These are phyloP conservation scores for Elsinoe necatrix DNA, from an alignment of 2,329 filamentous ascomycete species.

Conservation along the genomic window DNA sequence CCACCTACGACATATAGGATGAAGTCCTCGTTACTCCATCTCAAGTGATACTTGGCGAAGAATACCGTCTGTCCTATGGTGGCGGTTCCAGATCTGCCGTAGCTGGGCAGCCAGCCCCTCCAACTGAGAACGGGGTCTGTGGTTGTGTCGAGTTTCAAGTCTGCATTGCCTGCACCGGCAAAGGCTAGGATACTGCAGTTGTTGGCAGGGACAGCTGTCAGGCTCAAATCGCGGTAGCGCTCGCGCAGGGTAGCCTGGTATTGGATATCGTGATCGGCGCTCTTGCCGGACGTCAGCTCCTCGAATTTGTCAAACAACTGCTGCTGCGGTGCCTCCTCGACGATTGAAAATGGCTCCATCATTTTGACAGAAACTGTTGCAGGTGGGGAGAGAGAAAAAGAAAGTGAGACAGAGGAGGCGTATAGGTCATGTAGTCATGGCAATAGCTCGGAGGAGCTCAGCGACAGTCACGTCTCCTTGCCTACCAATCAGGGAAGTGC, in stretches of 20 bases:
- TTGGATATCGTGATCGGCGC: constrained; percentile 34
- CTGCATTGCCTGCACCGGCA: constrained; percentile 35
- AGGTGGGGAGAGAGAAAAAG: background rate
- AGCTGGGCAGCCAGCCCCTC: constrained; percentile 30
- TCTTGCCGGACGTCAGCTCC: constrained; percentile 29
- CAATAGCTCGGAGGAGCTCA: background rate
- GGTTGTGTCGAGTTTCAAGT: constrained; percentile 31
- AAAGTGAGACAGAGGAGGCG: background rate
- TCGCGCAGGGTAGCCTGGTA: constrained; percentile 30
- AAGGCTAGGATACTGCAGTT: constrained; percentile 29
- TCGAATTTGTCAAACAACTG: constrained; percentile 32
- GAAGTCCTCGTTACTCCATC: constrained; percentile 33
- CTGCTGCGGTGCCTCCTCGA: constrained; percentile 22
- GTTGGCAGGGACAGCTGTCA: constrained; percentile 31
- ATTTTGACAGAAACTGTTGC: background rate
- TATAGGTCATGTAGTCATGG: background rate
- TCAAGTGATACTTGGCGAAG: constrained; percentile 35
- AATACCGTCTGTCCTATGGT: constrained; percentile 31
- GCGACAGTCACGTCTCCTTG: background rate
- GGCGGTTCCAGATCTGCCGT: constrained; percentile 27
- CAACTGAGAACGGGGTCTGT: constrained; percentile 32
- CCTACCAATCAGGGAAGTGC: background rate
- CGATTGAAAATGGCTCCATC: constrained; percentile 29
- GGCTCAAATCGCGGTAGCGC: constrained; percentile 31
- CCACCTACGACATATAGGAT: constrained; percentile 31